Base-by-base conservation (phyloP, 441 rosid genomes). In the Eruca vesicaria region DNA sequence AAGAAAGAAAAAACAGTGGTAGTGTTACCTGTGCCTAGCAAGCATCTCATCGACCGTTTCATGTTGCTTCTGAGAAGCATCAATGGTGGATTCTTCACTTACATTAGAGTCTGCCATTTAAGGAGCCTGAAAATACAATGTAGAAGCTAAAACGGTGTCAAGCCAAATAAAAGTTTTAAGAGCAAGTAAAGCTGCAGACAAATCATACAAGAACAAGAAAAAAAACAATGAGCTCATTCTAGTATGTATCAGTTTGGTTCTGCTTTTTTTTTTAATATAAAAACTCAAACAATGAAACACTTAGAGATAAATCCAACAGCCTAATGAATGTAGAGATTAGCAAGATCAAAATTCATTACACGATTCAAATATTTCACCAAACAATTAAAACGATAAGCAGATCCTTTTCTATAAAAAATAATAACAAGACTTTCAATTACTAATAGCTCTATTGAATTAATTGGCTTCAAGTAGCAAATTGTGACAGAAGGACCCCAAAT, bases 11-110 rank as follows among this genome's bases (percentile, higher is more conserved):
- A 8, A 7, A 3, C 0, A 38, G 5, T 14, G 66, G 56, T 23
- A 60, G 0, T 11, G 14, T 45, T 69, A 79, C 82, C 82, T 79
- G 79, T 79, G 82, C 2, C 82, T 63, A 38, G 72, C 65, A 79
- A 79, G 82, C 76, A 79, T 75, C 70, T 75, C 79, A 29, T 79
- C 82, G 16, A 75, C 15, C 8, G 76, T 65, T 70, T 74, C 79
- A 60, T 29, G 71, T 58, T 56, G 55, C 71, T 68, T 56, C 56
- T 45, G 33, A 23, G 78, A 69, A 73, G 75, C 62, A 43, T 55
- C 63, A 3, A 73, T n/a, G 23, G 73, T 6, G 3, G 20, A 23
- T 36, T 55, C 73, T 9, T 71, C 66, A 5, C 75, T 28, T 28
- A 21, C 58, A 28, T 58, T 48, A 29, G 6, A 32, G 2, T 79